phyloP scores from a whole-genome alignment of 2,329 filamentous ascomycete species.

The Erysiphe pisi region DNA sequence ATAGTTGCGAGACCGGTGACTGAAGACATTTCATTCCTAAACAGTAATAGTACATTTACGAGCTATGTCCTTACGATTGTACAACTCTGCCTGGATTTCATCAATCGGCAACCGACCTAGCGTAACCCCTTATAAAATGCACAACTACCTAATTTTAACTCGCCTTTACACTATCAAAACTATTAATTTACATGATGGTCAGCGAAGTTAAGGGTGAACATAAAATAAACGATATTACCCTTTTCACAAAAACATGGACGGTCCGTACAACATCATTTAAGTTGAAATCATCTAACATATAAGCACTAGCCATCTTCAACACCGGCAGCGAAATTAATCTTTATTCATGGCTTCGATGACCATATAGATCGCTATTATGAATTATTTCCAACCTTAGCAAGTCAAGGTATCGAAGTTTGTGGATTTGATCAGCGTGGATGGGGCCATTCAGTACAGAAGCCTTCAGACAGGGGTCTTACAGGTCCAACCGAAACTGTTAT shows the following conservation, averaged over 20 bases:
- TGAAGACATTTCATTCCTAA: too few relatives aligned
- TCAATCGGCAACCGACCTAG: too few relatives aligned
- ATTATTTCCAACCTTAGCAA: constrained; percentile 60
- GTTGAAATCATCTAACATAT: constrained; percentile 4
- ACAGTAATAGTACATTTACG: too few relatives aligned
- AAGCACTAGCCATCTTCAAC: constrained; percentile 33
- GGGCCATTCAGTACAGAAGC: constrained; percentile 58
- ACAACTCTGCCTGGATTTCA: too few relatives aligned
- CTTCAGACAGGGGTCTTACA: constrained; percentile 56
- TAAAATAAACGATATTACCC: too few relatives aligned
- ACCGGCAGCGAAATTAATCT: constrained; percentile 58
- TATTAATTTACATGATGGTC: too few relatives aligned
- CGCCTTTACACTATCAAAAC: too few relatives aligned
- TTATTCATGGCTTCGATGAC: constrained; percentile 85
- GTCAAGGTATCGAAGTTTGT: constrained; percentile 61
- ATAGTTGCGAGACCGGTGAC: too few relatives aligned
- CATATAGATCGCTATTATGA: constrained; percentile 66
- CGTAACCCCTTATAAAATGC: too few relatives aligned
- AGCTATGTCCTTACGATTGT: too few relatives aligned
- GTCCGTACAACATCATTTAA: constrained; percentile 30
- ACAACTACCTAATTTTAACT: too few relatives aligned
- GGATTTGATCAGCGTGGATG: constrained; percentile 81
- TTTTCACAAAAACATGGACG: constrained; percentile 37
- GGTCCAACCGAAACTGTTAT: constrained; percentile 64
- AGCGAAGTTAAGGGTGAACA: too few relatives aligned